Base-by-base conservation (phyloP, 2,329 filamentous ascomycete genomes). In the Fusarium solani-melongenae region DNA sequence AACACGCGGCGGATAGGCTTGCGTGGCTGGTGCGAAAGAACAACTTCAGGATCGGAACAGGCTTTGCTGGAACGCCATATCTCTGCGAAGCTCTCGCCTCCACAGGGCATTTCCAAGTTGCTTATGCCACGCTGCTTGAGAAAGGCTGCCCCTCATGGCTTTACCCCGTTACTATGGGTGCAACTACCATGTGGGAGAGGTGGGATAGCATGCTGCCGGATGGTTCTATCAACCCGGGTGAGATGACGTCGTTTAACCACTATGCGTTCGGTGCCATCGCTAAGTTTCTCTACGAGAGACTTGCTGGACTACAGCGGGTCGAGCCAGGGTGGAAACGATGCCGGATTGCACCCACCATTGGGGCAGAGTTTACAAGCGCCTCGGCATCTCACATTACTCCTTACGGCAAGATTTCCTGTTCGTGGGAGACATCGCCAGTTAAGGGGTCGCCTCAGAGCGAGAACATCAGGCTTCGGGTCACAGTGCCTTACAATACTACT, bases 211-310 rank as follows among this genome's bases (percentile, higher is more conserved):
- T 85, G 70, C 64, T 82, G 10, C 79, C 81, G 0, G 79, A 84
- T 57, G 82, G 82, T 0, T 76, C 66, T 0, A 79, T 85, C 39
- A 85, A 85, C 60, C 79, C 81, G 0, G 81, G 83, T 0, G 73
- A 81, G 29, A 85, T 85, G 83, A 85, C 83, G 0, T 83, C 80
- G 14, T 83, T 84, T 49, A 84, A 86, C 56, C 82, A 85, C 65
- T 85, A 85, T 44, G 82, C 83, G 0, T 81, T 84, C 17, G 83
- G 83, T 0, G 79, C 81, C 6, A 81, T 85, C 5, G 81, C 79
- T 6, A 79, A 81, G 11, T 85, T 83, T 27, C 7, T 85, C 39
- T 79, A 83, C 29, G 71, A 77, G 20, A 29, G 72, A 1, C 27
- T 77, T n/a, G 70, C 67, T 2, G 76, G 76, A 1, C 10, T 77